Base-by-base conservation (phyloP, 441 rosid genomes). In the Populus hybrid region DNA sequence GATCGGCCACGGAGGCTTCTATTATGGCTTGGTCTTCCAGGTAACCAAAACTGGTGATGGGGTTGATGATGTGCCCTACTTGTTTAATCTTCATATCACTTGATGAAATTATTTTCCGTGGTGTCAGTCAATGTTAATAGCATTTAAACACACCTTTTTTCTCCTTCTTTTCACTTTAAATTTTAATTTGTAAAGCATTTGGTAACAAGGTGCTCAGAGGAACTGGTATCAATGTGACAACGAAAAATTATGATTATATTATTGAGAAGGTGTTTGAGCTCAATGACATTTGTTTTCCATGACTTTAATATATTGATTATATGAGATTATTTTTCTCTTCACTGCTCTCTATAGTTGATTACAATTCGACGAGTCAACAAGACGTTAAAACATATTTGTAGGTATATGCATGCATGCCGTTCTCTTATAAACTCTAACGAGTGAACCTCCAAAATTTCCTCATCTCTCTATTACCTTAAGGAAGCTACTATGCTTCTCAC, bases 1-100 rank as follows among this genome's bases (percentile, higher is more conserved):
- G 94, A 90, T 36, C 88, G 96, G 8, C 94, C 96, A 1, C 91
- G 90, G 34, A 86, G 98, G 80, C 83, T 90, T 76, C 84, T 94
- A 66, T 76, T 94, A 46, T 94, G 98, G 98, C 78, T 87, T 12
- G 85, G 88, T 69, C 88, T 92, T 35, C 73, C 86, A 10, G 63
- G 69, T 78, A 68, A 34, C 3, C 67, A 68, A 34, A 84, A 77
- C 16, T 81, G 78, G 79, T 84, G 82, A 84, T 72, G 67, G 69
- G 10, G 57, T 46, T 46, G 57, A 46, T 14, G 57, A 12, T 46
- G 57, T 46, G 57, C 57, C 57, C 12, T 46, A 14, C 16, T 4
- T 46, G 57, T 46, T 46, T 46, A 46, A 46, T 46, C 57, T 46
- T 40, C 46, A 9, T 40, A 9, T 40, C 46, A 9, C 14, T 40